Conservation (phyloP, 192 early-diverging fungal species). For the Spizellomyces punctatus region DNA sequence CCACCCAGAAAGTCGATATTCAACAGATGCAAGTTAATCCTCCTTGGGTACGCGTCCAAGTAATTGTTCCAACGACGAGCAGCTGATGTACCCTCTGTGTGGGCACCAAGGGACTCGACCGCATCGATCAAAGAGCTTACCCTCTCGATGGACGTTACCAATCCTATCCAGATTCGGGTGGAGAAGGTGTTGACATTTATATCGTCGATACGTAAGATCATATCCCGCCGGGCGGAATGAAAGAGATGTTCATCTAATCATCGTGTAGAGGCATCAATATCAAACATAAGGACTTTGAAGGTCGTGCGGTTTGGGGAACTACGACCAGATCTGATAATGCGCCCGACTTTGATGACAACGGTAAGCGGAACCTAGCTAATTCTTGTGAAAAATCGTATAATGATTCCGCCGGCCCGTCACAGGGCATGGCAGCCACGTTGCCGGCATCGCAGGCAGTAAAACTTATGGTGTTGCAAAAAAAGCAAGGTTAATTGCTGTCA, state of each 20-base stretch:
- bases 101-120: conserved; percentile 9
- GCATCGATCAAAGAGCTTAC: conserved; percentile 8
- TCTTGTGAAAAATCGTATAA: no score
- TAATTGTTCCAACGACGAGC: no score
- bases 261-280: conserved; percentile 62
- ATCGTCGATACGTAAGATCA: conserved; percentile 61
- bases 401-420: no score
- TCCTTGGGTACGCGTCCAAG: not conserved
- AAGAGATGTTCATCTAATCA: not conserved
- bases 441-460: conserved; percentile 48
- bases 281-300: conserved; percentile 83
- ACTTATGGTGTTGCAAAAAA: conserved; percentile 70
- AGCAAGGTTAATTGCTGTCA: conserved; percentile 57
- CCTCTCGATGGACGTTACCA: conserved; percentile 48
- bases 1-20: not conserved
- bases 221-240: not conserved
- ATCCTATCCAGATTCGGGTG: conserved; percentile 50
- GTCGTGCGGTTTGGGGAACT: conserved; percentile 64
- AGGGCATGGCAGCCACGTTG: conserved; percentile 45
- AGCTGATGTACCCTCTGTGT: not conserved
- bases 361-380: not conserved
- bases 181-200: conserved; percentile 62
- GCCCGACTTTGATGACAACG: conserved; percentile 35
- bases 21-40: not conserved
- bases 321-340: conserved; percentile 40